Evolutionary conservation across 257 asterid genomes (phyloP).

Genomic region (Solanum paucissectum): DNA sequence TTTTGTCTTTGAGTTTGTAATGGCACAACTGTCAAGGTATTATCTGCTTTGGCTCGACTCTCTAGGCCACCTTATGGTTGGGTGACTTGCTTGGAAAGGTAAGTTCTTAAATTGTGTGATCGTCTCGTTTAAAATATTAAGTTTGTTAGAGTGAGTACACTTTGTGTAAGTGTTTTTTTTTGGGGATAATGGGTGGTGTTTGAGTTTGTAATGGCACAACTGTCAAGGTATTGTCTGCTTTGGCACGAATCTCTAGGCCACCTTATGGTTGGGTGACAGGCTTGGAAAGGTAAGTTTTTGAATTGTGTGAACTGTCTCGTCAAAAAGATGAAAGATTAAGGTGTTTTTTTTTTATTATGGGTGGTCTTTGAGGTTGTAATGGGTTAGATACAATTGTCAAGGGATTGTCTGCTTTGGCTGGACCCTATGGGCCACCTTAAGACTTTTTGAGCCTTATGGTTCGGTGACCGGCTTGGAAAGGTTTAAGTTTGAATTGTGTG

Average conservation of each 20-base stretch:
- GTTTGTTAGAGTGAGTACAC: background rate
- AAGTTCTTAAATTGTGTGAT: background rate
- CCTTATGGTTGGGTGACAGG: background rate
- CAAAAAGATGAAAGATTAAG: background rate
- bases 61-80: background rate
- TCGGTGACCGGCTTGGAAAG: background rate
- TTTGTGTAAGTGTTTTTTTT: background rate
- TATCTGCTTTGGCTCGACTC: background rate
- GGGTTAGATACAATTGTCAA: background rate
- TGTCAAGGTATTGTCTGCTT: background rate
- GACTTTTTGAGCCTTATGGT: background rate
- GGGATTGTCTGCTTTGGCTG: background rate
- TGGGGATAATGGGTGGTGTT: background rate
- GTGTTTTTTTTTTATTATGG: background rate
- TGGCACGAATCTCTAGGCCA: background rate
- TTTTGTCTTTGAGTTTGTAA: background rate
- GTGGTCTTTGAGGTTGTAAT: background rate
- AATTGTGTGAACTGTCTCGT: background rate
- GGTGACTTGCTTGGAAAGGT: background rate
- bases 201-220: background rate
- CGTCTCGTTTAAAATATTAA: background rate
- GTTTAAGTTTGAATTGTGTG: background rate
- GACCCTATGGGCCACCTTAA: background rate
- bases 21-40: background rate
- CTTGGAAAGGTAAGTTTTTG: background rate